phyloP scores from a whole-genome alignment of 805 yeast genomes.

The Metschnikowia koreensis region DNA sequence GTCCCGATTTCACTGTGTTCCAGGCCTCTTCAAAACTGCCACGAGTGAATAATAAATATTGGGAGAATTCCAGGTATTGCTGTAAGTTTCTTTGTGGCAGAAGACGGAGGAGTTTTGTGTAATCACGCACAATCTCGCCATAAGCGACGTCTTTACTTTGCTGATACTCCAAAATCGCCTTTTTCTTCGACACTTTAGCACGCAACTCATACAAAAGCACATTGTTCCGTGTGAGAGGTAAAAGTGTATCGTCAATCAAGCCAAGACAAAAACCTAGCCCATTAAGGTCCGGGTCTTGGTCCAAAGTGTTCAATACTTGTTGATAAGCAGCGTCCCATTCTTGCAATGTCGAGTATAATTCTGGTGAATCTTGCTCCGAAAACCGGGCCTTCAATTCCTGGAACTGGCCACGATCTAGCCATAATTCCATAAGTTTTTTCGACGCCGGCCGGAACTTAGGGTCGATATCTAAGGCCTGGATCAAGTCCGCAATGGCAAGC shows the following conservation, averaged over 20 bases:
- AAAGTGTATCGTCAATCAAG: constrained; percentile 4
- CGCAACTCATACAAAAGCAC: constrained; percentile 34
- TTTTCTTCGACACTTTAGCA: constrained; percentile 22
- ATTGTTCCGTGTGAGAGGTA: constrained; percentile 44
- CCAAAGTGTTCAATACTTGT: constrained; percentile 14
- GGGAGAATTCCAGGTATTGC: constrained; percentile 26
- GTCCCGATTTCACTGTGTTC: constrained; percentile 59
- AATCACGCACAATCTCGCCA: constrained; percentile 19
- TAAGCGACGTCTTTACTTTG: neutral
- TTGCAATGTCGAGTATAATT: constrained; percentile 16
- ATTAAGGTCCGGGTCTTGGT: constrained; percentile 2
- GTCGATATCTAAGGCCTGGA: constrained; percentile 43
- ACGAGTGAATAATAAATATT: constrained; percentile 46
- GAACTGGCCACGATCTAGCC: constrained; percentile 52
- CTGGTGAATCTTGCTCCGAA: constrained; percentile 10
- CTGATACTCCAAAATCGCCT: neutral
- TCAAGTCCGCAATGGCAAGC: constrained; percentile 53
- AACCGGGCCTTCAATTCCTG: constrained; percentile 24
- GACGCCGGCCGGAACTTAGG: constrained; percentile 48
- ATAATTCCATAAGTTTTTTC: constrained; percentile 46
- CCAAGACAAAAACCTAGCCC: neutral
- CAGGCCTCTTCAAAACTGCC: constrained; percentile 52
- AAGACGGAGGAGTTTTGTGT: constrained; percentile 26
- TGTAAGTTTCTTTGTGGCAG: constrained; percentile 27
- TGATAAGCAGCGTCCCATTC: constrained; percentile 18